Base-by-base conservation (phyloP, 169 alveolate species). In the Cryptosporidium sp. region DNA sequence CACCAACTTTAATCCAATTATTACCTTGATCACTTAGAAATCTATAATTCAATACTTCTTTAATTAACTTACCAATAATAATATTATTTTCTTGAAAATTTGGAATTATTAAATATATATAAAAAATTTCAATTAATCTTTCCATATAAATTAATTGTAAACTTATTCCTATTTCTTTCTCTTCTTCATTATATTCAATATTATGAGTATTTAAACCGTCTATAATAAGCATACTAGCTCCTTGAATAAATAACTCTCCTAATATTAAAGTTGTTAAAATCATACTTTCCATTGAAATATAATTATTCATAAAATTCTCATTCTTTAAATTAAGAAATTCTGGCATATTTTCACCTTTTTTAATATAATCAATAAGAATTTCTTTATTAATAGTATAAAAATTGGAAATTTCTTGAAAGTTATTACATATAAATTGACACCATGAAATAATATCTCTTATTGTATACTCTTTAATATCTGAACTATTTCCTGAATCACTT, bases 381-480 rank as follows among this genome's bases (percentile, higher is more conserved):
- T 48, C 65, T 21, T 23, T 70, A 39, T 39, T 31, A 12, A 37
- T 18, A 7, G 3, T 33, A 44, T 73, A 73, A 58, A 39, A 73
- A 39, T 52, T 33, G 18, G n/a, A 56, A 33, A 73, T 39, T 29
- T 31, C 45, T 31, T 52, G n/a, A 26, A 39, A 73, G 16, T 53
- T 73, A 73, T 73, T 73, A 31, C 45, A 29, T n/a, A 73, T 42
- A 60, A 73, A 73, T n/a, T 73, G 58, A 58, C 72, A 73, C 86
- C 86, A 73, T 16, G 86, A 73, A 16, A 73, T 31, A 16, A 73
- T 60, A 23, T 73, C 86, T 39, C 86, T 73, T 31, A 73, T 73
- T 29, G 86, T 56, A n/a, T 53, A 73, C 23, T 70, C 85, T 3
- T 52, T 70, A 9, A 51, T 39, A 3, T 70, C 85, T n/a, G 31